Conservation (phyloP, 1,284 basidiomycete species). For the Ganoderma boninense region DNA sequence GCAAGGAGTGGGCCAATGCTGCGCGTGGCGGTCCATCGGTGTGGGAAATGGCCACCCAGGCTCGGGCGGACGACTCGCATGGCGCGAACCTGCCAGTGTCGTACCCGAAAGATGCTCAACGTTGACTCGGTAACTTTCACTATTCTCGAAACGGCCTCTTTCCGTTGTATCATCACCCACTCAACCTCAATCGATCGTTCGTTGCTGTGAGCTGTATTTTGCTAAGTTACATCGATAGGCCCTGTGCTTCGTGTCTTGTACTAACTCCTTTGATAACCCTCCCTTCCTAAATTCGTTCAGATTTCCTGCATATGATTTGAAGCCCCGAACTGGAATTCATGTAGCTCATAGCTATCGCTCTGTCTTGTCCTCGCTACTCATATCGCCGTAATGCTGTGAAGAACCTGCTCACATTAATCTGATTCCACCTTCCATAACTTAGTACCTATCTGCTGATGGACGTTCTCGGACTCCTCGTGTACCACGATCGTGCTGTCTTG, state of each 20-base stretch:
- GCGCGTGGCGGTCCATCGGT: slow-evolving; percentile 32
- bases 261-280: background rate
- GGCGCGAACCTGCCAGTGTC: slow-evolving; percentile 26
- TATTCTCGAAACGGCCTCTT: background rate
- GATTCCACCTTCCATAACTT: background rate
- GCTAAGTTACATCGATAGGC: background rate
- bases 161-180: background rate
- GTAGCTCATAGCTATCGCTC: background rate
- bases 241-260: background rate
- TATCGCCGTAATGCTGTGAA: background rate
- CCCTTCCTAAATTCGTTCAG: background rate
- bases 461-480: background rate
- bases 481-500: background rate
- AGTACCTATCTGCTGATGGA: slow-evolving; percentile 1
- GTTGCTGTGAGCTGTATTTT: background rate
- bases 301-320: background rate
- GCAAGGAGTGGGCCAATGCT: slow-evolving; percentile 36
- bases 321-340: background rate
- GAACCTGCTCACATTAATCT: background rate
- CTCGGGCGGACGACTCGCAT: slow-evolving; percentile 27
- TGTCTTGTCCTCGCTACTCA: background rate
- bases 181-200: background rate
- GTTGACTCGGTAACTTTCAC: slow-evolving; percentile 5
- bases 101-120: slow-evolving; percentile 18
- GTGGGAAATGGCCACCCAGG: slow-evolving; percentile 34